phyloP scores from a whole-genome alignment of 2,329 filamentous ascomycete species.

The Annulohypoxylon truncatum region DNA sequence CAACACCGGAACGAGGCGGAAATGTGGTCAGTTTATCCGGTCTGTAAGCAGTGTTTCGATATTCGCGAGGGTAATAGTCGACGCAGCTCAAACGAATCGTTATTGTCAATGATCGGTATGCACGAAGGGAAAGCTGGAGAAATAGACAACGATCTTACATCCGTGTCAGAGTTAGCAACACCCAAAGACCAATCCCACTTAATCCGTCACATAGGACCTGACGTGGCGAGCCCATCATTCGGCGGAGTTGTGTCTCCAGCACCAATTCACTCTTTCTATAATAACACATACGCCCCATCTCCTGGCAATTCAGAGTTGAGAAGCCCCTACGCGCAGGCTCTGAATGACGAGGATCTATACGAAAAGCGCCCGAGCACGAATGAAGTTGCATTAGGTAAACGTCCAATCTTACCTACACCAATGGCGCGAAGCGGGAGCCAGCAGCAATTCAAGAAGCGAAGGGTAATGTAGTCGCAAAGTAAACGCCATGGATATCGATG shows the following conservation, averaged over 20 bases:
- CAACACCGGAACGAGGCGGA: slow-evolving; percentile 56
- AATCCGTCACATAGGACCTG: slow-evolving; percentile 50
- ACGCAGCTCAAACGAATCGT: slow-evolving; percentile 56
- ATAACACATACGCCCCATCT: slow-evolving; percentile 46
- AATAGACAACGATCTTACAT: slow-evolving; percentile 54
- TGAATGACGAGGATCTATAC: slow-evolving; percentile 53
- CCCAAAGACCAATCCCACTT: slow-evolving; percentile 52
- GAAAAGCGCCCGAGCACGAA: slow-evolving; percentile 36
- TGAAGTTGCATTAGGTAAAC: slow-evolving; percentile 41
- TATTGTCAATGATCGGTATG: slow-evolving; percentile 57
- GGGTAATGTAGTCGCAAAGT: slow-evolving; percentile 35
- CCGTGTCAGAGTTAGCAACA: slow-evolving; percentile 58
- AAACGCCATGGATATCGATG: background rate
- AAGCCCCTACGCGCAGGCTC: slow-evolving; percentile 54
- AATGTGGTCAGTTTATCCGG: slow-evolving; percentile 55
- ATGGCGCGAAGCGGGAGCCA: slow-evolving; percentile 38
- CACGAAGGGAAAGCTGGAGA: slow-evolving; percentile 46
- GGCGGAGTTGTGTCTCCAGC: slow-evolving; percentile 46
- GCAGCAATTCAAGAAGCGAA: slow-evolving; percentile 44
- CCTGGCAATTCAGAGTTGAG: slow-evolving; percentile 51
- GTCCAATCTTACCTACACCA: slow-evolving; percentile 38
- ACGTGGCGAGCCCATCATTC: slow-evolving; percentile 53
- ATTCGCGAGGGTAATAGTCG: slow-evolving; percentile 55
- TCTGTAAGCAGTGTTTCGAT: slow-evolving; percentile 58
- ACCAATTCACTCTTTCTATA: slow-evolving; percentile 43